These are phyloP conservation scores for Pseudogymnoascus sp. DNA, from an alignment of 2,329 filamentous ascomycete species.

Conservation along the genomic window DNA sequence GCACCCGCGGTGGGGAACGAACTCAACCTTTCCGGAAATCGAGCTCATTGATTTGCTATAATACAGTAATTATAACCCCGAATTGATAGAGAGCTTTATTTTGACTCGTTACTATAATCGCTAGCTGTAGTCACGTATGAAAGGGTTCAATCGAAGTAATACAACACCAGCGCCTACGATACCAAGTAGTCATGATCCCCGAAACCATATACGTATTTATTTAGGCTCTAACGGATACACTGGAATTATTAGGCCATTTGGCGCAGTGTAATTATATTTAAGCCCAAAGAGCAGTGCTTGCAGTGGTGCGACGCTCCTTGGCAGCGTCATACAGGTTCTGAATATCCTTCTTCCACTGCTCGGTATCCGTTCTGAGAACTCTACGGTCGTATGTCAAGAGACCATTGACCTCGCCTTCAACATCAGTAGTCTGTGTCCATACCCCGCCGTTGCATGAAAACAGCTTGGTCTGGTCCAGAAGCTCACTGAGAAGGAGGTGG, in stretches of 20 bases:
- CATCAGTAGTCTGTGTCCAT: constrained; percentile 68
- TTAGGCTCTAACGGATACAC: neutral
- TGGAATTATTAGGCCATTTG: neutral
- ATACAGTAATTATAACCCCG: neutral
- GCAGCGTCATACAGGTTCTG: constrained; percentile 52
- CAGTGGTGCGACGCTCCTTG: constrained; percentile 12
- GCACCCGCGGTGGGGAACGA: neutral
- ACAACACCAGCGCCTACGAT: neutral
- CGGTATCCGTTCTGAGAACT: constrained; percentile 46
- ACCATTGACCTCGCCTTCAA: constrained; percentile 68
- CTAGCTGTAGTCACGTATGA: neutral
- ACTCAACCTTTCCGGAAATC: neutral
- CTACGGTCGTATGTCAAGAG: constrained; percentile 62
- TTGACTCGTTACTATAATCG: neutral
- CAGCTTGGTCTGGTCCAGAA: constrained; percentile 43
- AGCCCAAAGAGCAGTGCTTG: constrained; percentile 1
- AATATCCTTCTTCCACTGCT: constrained; percentile 55
- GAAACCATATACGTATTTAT: neutral
- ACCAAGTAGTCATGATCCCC: neutral
- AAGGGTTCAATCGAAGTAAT: neutral
- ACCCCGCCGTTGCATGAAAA: constrained; percentile 54
- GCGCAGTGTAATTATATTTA: neutral
- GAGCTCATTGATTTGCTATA: neutral
- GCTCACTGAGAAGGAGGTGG: constrained; percentile 41
- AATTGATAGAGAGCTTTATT: too few relatives aligned